These are phyloP conservation scores for Penicillium soppii DNA, from an alignment of 495 filamentous ascomycete genomes.

Conservation along the genomic window DNA sequence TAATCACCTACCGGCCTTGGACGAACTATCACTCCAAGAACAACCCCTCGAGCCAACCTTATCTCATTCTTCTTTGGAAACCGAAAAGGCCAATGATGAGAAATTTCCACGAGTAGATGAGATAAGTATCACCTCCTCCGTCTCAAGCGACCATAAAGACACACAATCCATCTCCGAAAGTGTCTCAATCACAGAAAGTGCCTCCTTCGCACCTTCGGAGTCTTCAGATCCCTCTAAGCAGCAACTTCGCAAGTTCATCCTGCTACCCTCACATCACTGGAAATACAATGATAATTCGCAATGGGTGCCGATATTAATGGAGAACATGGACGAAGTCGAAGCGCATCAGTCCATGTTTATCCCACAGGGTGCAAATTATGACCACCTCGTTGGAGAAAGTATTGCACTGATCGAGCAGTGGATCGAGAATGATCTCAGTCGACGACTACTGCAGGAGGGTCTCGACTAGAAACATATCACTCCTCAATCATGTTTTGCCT, in stretches of 20 bases:
- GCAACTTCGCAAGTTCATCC: conserved; percentile 74
- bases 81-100: neutral
- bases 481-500: neutral
- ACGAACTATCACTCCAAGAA: neutral
- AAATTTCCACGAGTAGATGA: neutral
- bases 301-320: conserved; percentile 79
- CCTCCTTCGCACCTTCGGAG: conserved; percentile 2
- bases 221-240: conserved; percentile 22
- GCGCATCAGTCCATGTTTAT: conserved; percentile 87
- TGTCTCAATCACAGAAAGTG: conserved; percentile 7
- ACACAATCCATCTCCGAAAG: conserved; percentile 10
- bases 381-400: conserved; percentile 73
- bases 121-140: conserved; percentile 6
- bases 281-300: conserved; percentile 52
- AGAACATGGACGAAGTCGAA: conserved; percentile 77
- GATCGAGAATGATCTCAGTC: conserved; percentile 55
- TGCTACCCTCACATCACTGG: conserved; percentile 58
- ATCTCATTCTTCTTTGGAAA: conserved; percentile 6
- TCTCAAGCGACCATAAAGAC: conserved; percentile 1
- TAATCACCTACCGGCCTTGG: neutral
- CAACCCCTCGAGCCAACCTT: neutral
- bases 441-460: conserved; percentile 18
- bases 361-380: conserved; percentile 61
- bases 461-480: conserved; percentile 11
- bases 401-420: conserved; percentile 67